Evolutionary conservation across 129 eudicot genomes (phyloP), one percentile per base, ranked within the genome.

Genomic region (Centrapalus pauciflorus): DNA sequence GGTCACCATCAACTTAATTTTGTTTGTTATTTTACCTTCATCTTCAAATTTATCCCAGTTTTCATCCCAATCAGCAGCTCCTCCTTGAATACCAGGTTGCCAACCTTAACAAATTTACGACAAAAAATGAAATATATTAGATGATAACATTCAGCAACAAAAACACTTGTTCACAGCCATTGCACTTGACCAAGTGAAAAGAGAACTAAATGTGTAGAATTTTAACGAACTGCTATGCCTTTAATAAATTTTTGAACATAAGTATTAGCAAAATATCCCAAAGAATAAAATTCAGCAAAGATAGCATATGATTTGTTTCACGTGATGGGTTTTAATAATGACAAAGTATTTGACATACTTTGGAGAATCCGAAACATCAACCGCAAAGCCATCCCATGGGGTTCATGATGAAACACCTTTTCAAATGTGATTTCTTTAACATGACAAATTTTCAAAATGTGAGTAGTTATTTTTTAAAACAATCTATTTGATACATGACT

Each of bases 1-100:
- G n/a, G n/a, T n/a, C n/a, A n/a, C n/a, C n/a, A 29, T 1, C 3
- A 57, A 56, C 20, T 59, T 33, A 19, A 58, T 67, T 40, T 20
- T 49, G 4, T 19, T 38, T 8, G 12, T 66, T 21, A 6, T 25
- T 21, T 49, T 72, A 85, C 94, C 97, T 87, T 90, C 97, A 62
- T 90, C 97, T 71, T 85, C 96, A 76, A 90, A 87, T 76, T 69
- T 72, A 79, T 90, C 97, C 97, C 96, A 90, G 16, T 66, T 69
- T 77, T 85, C 96, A 72, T 87, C 93, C 97, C 93, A 87, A 67
- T 90, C 97, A 78, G 97, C 90, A 57, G 97, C 96, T 45, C 81
- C 76, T 56, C 66, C 86, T 83, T 82, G 87, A 50, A 90, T 71
- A 26, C 96, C 97, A 74, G 81, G 81, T 85, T 90, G 97, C 97